A percentile compares a stretch with the other conserved stretches of the same genome.
Conservation (phyloP, 768 basidiomycete genomes). For the Agrocybe praecox region DNA sequence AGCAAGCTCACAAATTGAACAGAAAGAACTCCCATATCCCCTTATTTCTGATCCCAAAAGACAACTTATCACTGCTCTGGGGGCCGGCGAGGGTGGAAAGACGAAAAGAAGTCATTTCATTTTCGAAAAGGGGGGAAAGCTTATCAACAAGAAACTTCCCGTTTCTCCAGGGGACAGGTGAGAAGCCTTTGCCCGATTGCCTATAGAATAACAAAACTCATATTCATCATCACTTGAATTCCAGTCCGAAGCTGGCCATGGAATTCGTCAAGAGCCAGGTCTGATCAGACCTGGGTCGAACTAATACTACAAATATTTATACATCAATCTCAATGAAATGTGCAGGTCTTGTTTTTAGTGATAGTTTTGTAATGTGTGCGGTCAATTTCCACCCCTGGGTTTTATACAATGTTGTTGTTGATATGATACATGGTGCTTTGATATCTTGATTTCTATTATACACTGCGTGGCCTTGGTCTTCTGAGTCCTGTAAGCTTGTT, state of each 20-base stretch:
- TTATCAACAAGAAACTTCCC: constrained; percentile 82
- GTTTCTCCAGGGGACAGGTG: constrained; percentile 89
- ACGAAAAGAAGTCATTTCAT: constrained; percentile 94
- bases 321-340: background rate
- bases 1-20: constrained; percentile 1
- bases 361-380: constrained; percentile 9
- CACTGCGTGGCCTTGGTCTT: background rate
- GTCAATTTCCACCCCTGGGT: constrained; percentile 4
- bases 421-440: background rate
- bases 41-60: constrained; percentile 90
- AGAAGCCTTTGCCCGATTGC: constrained; percentile 10
- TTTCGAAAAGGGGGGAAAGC: constrained; percentile 88
- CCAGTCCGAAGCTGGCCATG: constrained; percentile 63
- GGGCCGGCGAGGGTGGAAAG: constrained; percentile 77
- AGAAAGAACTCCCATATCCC: constrained; percentile 87
- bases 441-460: background rate
- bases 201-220: background rate
- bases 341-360: background rate
- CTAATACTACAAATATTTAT: background rate
- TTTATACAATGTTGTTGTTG: constrained; percentile 10
- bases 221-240: background rate
- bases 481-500: background rate
- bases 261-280: constrained; percentile 63
- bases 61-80: constrained; percentile 76
- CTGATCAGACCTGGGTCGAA: background rate